Percentiles rank a stretch among this genome's conserved stretches.
Evolutionary conservation across 805 yeast genomes (phyloP).

Genomic region (Lipomyces orientalis): DNA sequence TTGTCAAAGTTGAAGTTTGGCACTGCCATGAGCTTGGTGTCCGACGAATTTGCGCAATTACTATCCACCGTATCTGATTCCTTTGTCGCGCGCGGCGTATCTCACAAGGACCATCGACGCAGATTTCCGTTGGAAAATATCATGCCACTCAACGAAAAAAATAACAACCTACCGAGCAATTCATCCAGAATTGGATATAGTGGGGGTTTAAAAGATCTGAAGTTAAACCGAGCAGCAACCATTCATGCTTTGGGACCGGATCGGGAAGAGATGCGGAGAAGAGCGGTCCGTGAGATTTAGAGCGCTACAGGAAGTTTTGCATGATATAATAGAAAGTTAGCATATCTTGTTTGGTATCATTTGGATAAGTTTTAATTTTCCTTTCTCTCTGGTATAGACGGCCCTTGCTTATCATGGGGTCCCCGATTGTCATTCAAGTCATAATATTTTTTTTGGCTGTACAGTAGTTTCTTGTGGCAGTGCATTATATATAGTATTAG

Average conservation of each 20-base stretch:
- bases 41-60: conserved; percentile 28
- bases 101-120: conserved; percentile 24
- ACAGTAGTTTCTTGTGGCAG: neutral
- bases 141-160: conserved; percentile 28
- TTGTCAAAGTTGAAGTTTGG: conserved; percentile 29
- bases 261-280: conserved; percentile 4
- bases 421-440: neutral
- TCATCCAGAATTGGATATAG: conserved; percentile 1
- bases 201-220: conserved; percentile 30
- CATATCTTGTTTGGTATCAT: neutral
- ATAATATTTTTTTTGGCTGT: neutral
- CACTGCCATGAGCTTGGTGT: conserved; percentile 28
- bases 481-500: neutral
- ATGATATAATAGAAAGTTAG: neutral
- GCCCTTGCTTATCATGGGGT: neutral
- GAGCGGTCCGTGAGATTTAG: conserved; percentile 11
- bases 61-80: conserved; percentile 11
- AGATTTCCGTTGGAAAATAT: conserved; percentile 18
- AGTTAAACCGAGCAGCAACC: conserved; percentile 24
- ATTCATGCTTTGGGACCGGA: conserved; percentile 18
- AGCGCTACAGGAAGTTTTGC: neutral
- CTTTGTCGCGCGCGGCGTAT: conserved; percentile 20
- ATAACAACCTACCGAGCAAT: conserved; percentile 11
- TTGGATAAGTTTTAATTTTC: neutral
- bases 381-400: neutral